Percentiles rank a stretch among this genome's conserved stretches.
These are phyloP conservation scores for Pezicula radicicola DNA, from an alignment of 2,329 filamentous ascomycete genomes.

Conservation along the genomic window DNA sequence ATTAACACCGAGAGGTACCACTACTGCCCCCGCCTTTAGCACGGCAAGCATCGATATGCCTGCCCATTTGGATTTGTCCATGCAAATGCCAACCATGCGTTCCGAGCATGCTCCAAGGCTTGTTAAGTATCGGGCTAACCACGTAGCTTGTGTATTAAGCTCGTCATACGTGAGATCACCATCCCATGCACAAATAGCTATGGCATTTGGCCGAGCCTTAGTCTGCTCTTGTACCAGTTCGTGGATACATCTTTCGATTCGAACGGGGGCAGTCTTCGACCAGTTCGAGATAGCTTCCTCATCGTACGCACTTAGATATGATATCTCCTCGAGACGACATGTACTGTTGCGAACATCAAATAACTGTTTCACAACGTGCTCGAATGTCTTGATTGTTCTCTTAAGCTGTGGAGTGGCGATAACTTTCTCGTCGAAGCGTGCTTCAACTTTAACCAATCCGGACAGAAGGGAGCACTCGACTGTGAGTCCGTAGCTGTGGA, in stretches of 20 bases:
- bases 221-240: not conserved
- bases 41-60: slow-evolving; percentile 1
- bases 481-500: not conserved
- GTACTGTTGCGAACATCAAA: not conserved
- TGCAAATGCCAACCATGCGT: slow-evolving; percentile 1
- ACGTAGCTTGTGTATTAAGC: not conserved
- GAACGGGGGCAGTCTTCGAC: not conserved
- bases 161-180: not conserved
- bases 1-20: not conserved
- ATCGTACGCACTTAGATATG: slow-evolving; percentile 1
- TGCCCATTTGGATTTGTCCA: not conserved
- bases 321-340: not conserved
- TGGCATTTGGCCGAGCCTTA: not conserved
- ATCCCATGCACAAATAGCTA: slow-evolving; percentile 2
- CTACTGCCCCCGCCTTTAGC: not conserved
- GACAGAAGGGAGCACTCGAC: not conserved
- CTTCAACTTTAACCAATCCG: not conserved
- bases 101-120: not conserved
- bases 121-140: slow-evolving; percentile 1
- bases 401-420: not conserved
- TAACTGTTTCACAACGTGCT: slow-evolving; percentile 1
- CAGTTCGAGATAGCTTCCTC: not conserved
- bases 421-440: not conserved
- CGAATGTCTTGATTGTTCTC: slow-evolving; percentile 1
- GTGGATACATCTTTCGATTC: slow-evolving; percentile 1